These are phyloP conservation scores for Hibiscus trionum DNA, from an alignment of 345 rosid species.

Conservation along the genomic window DNA sequence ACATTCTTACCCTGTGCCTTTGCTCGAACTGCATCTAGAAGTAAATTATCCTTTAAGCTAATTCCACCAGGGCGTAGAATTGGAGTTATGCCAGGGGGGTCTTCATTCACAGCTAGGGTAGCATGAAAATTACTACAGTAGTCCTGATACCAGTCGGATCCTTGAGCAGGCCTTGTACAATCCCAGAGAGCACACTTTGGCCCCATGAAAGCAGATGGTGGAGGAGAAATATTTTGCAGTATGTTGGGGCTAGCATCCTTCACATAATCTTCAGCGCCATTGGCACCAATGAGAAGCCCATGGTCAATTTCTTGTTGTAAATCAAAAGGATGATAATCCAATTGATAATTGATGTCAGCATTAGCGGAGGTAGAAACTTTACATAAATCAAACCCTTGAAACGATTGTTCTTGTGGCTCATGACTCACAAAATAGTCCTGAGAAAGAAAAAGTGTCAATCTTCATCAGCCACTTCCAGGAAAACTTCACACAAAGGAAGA, in stretches of 20 bases:
- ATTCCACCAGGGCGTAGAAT: slow-evolving; percentile 73
- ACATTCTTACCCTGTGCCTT: slow-evolving; percentile 70
- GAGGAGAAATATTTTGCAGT: slow-evolving; percentile 42
- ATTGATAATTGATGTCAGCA: slow-evolving; percentile 36
- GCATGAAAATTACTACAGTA: slow-evolving; percentile 77
- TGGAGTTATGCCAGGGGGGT: slow-evolving; percentile 52
- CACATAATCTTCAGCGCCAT: slow-evolving; percentile 24
- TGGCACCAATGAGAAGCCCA: slow-evolving; percentile 26
- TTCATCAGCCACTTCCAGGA: slow-evolving; percentile 9
- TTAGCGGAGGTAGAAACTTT: slow-evolving; percentile 21
- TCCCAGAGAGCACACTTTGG: slow-evolving; percentile 93
- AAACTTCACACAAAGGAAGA: not conserved
- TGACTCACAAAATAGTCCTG: slow-evolving; percentile 38
- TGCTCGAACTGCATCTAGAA: slow-evolving; percentile 52
- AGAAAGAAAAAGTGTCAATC: slow-evolving; percentile 9
- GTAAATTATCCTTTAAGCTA: slow-evolving; percentile 59
- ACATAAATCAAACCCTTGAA: slow-evolving; percentile 42
- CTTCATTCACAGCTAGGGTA: slow-evolving; percentile 54
- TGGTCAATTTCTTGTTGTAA: slow-evolving; percentile 37
- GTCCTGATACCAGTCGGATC: slow-evolving; percentile 42
- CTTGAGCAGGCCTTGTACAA: slow-evolving; percentile 80
- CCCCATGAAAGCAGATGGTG: slow-evolving; percentile 76
- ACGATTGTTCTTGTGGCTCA: slow-evolving; percentile 29
- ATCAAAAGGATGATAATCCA: slow-evolving; percentile 41
- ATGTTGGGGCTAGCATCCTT: slow-evolving; percentile 23